Conservation (phyloP, 1,139 yeast species). For the Scheffersomyces parashehatae region DNA sequence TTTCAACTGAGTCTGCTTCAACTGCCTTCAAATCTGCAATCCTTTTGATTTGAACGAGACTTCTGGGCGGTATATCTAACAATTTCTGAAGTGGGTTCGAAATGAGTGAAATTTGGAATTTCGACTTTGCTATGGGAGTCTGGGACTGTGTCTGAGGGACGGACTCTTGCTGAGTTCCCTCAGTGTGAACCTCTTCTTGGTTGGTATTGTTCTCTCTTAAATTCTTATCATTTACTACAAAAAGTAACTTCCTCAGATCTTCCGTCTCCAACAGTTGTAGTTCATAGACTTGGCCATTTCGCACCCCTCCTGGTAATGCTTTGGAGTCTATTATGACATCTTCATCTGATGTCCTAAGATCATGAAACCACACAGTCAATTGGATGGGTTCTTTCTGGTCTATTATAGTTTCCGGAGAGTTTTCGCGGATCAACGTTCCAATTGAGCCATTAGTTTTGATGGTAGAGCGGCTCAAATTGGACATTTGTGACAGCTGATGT, state of each 20-base stretch:
- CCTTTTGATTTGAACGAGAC: conserved; percentile 54
- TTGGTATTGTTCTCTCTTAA: conserved; percentile 7
- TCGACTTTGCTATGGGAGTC: conserved; percentile 13
- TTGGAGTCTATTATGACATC: conserved; percentile 63
- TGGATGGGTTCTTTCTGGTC: conserved; percentile 31
- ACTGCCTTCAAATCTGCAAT: conserved; percentile 41
- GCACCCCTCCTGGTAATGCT: conserved; percentile 55
- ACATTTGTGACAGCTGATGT: background rate
- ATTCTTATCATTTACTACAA: conserved; percentile 21
- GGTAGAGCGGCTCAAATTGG: conserved; percentile 1
- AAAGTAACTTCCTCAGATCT: conserved; percentile 34
- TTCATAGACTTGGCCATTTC: conserved; percentile 77
- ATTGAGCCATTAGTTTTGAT: background rate
- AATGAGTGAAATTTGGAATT: conserved; percentile 53
- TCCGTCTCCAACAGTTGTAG: conserved; percentile 29
- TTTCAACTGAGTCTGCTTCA: conserved; percentile 79
- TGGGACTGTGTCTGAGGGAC: background rate
- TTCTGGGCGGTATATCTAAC: conserved; percentile 68
- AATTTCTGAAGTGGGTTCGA: conserved; percentile 63
- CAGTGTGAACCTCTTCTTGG: conserved; percentile 1
- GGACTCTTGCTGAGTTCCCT: background rate
- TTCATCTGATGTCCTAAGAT: conserved; percentile 55
- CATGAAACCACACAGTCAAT: conserved; percentile 75
- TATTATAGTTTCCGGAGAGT: background rate
- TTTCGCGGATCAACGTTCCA: background rate